Evolutionary conservation across 2,329 filamentous ascomycete species (phyloP).

Genomic region (Curvularia spicifera): DNA sequence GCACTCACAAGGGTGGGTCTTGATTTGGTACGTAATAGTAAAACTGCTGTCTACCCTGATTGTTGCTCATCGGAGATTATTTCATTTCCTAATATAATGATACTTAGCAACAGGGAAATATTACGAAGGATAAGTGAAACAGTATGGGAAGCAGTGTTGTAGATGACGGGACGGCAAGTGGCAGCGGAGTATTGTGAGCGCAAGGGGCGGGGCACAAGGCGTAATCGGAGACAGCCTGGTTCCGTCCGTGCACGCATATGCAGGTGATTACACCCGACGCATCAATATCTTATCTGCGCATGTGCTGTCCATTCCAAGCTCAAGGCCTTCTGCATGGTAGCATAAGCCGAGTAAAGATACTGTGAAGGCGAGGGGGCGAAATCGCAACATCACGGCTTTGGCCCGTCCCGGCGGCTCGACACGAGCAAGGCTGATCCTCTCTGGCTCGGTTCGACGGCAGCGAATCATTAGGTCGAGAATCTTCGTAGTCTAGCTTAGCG

Average conservation of each 20-base stretch:
- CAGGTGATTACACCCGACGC: background rate
- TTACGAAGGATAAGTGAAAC: background rate
- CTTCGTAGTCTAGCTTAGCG: background rate
- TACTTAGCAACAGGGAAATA: background rate
- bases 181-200: background rate
- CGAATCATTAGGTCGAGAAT: background rate
- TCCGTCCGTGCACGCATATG: background rate
- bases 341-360: background rate
- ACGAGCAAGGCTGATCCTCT: background rate
- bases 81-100: background rate
- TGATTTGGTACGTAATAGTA: background rate
- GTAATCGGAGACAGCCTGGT: background rate
- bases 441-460: background rate
- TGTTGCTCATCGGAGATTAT: background rate
- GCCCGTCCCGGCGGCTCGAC: background rate
- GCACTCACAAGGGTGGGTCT: background rate
- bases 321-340: background rate
- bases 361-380: background rate
- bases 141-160: background rate
- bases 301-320: background rate
- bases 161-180: background rate
- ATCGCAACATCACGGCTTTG: background rate
- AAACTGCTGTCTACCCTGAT: background rate
- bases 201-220: background rate
- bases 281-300: background rate